Evolutionary conservation across 805 yeast genomes (phyloP), one percentile per base, ranked within the genome.

Genomic region (Torulaspora gathmanii): DNA sequence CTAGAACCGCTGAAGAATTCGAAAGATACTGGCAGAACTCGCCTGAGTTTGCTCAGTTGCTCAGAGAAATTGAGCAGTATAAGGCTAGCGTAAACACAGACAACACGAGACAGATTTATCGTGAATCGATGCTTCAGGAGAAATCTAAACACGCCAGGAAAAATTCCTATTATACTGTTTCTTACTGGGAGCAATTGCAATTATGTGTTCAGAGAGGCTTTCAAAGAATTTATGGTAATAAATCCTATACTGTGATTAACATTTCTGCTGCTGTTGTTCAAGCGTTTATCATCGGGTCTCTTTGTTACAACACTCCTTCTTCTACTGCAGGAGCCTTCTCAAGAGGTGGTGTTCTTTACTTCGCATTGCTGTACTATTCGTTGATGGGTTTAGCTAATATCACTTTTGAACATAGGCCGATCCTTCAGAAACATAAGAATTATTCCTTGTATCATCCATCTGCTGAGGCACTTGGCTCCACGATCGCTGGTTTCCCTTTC

Each of bases 391-490:
- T 76, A 38, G 77, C 80, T 3, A 77, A 74, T 47, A 65, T 74
- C 26, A 61, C 74, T 56, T 70, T 78, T 53, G 74, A 68, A 17
- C 70, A 76, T 36, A 72, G 84, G 51, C 76, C 81, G 38, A 78
- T 86, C 50, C 73, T 83, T 22, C 77, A 75, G 54, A 85, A 86
- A 57, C 95, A 86, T 60, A 80, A 81, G 56, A 73, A 75, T 39
- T 86, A 82, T 54, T 80, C 87, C 0, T 73, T 85, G 46, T 86
- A 83, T 60, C 79, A 80, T 47, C 89, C 90, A 2, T 74, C 87
- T 11, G 80, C 86, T 3, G 91, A 84, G 57, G 84, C 87, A 1
- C 53, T 85, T 3, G 82, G 87, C 0, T 69, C 79, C 4, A 69
- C 80, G 37, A 47, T 82, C 3, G 73, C 86, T 3, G 82, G 79